Conservation (phyloP, 108 stramenopile genomes). For the Bacterosira constricta region DNA sequence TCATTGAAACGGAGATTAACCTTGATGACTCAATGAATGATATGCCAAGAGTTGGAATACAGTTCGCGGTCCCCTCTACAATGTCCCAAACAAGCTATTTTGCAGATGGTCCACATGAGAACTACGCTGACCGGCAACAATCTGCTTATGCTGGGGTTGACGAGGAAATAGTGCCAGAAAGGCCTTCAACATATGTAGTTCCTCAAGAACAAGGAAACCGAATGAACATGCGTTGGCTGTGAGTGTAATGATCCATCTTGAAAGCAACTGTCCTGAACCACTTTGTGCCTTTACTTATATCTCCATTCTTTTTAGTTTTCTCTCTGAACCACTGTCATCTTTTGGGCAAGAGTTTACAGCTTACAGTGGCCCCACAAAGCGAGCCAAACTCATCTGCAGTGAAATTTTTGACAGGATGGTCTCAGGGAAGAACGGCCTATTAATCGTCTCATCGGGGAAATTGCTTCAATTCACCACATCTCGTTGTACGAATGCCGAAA, state of each 20-base stretch:
- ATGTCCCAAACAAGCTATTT: constrained; percentile 55
- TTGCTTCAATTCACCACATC: constrained; percentile 21
- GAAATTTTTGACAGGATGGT: constrained; percentile 1
- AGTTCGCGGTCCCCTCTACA: constrained; percentile 42
- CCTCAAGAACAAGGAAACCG: constrained; percentile 45
- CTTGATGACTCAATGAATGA: constrained; percentile 40
- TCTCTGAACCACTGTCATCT: constrained; percentile 12
- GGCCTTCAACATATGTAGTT: constrained; percentile 29
- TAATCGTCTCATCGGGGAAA: constrained; percentile 16
- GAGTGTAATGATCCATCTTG: constrained; percentile 7
- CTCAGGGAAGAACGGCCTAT: constrained; percentile 8
- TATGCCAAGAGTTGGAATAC: constrained; percentile 70
- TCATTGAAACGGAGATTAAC: constrained; percentile 56
- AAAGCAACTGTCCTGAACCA: too few species aligned
- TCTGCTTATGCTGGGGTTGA: constrained; percentile 37
- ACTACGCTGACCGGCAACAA: constrained; percentile 66
- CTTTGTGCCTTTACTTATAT: background rate
- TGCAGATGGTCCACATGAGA: constrained; percentile 73
- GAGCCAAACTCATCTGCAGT: background rate
- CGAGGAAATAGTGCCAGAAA: constrained; percentile 4
- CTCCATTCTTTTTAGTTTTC: constrained; percentile 12
- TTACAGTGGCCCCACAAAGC: background rate
- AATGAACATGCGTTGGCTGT: constrained; percentile 37
- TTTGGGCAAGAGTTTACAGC: too few species aligned
- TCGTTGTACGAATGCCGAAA: constrained; percentile 9